A percentile compares a stretch with the other conserved stretches of the same genome.
Conservation (phyloP, 345 rosid genomes). For the Laguncularia racemosa region DNA sequence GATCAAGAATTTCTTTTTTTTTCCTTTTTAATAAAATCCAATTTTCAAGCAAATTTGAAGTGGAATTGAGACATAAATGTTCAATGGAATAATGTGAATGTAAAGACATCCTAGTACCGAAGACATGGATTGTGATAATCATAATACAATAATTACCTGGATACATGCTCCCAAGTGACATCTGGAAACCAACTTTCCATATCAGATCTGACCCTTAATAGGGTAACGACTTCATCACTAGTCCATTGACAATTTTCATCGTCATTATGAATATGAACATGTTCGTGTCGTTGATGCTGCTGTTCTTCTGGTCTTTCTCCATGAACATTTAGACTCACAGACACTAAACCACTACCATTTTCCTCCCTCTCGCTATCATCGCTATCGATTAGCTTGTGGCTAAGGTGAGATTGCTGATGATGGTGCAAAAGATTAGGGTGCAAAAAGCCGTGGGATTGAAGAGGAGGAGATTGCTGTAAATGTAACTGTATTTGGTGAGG, state of each 20-base stretch:
- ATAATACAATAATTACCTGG: conserved; percentile 52
- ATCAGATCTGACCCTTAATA: conserved; percentile 83
- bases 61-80: no score
- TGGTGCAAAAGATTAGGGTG: conserved; percentile 18
- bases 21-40: no score
- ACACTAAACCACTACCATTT: not conserved
- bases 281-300: not conserved
- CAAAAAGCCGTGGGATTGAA: conserved; percentile 12
- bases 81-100: no score
- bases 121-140: conserved; percentile 16
- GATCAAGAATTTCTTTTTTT: no score
- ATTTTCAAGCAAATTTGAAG: no score
- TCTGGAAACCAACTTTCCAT: conserved; percentile 75
- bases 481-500: conserved; percentile 11
- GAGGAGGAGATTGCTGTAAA: conserved; percentile 11
- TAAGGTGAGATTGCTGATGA: no score
- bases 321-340: not conserved
- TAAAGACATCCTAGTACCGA: conserved; percentile 18
- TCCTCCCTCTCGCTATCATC: not conserved
- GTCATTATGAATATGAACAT: conserved; percentile 24
- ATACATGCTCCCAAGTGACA: conserved; percentile 82
- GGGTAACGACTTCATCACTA: conserved; percentile 71
- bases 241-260: conserved; percentile 48
- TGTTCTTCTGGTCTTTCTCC: conserved; percentile 18
- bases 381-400: no score